Base-by-base conservation (phyloP, 345 rosid species). In the Physaria fendleri region DNA sequence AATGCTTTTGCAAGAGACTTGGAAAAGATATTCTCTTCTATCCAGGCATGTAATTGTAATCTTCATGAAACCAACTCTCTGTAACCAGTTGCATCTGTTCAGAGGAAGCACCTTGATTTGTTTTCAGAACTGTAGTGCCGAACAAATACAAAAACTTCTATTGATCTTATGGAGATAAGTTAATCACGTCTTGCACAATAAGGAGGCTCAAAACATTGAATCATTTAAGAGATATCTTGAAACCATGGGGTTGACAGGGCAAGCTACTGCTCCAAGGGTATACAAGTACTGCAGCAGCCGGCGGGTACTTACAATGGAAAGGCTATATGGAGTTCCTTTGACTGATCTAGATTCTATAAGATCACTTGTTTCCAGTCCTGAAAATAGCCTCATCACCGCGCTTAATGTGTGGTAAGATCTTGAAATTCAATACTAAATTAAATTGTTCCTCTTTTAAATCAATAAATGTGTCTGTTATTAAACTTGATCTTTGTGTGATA, bases 311-410 rank as follows among this genome's bases (percentile, higher is more conserved):
- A 92, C 98, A 21, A 92, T 92, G 98, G 87, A 92, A 80, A 86
- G 98, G 82, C 82, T 92, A 10, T 88, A 92, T 49, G 98, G 98
- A 73, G 98, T 88, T 74, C 96, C 98, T 51, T 93, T 92, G 64
- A 92, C 98, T 55, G 96, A 92, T 72, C 82, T 92, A 12, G 84
- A 92, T 70, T 83, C 98, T 18, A 88, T 92, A 61, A 86, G 94
- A 30, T 83, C 96, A 24, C 80, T 88, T 69, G 97, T 92, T 77
- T 67, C 90, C 41, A 80, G 77, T 76, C 97, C 97, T 9, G 98
- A 92, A 72, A 74, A 73, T 73, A 88, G 93, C 75, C 94, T 88
- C 39, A 83, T 92, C 62, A 92, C 90, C 34, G 97, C 98, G 23
- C 95, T 92, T 57, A 92, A 92, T 57, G 97, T 88, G 53, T 92